Evolutionary conservation across 257 asterid genomes (phyloP).

Genomic region (Capsicum chinense): DNA sequence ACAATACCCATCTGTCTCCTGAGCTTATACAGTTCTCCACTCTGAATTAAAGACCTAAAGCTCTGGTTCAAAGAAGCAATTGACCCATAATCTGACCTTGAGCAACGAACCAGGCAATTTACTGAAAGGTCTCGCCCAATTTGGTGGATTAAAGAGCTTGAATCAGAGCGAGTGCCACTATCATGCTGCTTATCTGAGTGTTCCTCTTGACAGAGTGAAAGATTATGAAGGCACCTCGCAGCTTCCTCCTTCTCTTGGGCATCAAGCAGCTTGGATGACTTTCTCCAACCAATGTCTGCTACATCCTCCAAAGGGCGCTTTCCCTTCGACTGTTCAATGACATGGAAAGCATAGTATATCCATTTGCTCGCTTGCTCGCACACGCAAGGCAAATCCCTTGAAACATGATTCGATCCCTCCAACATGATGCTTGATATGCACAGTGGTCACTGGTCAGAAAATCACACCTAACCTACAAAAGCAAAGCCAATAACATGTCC

Average conservation of each 20-base stretch:
- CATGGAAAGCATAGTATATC: constrained; percentile 47
- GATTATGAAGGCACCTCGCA: constrained; percentile 46
- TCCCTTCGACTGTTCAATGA: constrained; percentile 45
- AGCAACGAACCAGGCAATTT: constrained; percentile 39
- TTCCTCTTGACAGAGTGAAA: constrained; percentile 32
- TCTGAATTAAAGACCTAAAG: constrained; percentile 46
- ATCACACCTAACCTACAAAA: constrained; percentile 10
- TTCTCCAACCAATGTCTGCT: constrained; percentile 41
- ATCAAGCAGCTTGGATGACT: constrained; percentile 43
- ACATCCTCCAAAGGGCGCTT: constrained; percentile 57
- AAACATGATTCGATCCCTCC: constrained; percentile 62
- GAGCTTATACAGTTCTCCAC: constrained; percentile 43
- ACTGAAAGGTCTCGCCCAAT: constrained; percentile 48
- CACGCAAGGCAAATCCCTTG: constrained; percentile 53
- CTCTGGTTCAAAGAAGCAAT: constrained; percentile 41
- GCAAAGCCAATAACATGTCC: not conserved
- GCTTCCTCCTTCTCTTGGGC: constrained; percentile 26
- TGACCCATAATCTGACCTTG: constrained; percentile 43
- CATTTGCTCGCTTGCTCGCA: constrained; percentile 54
- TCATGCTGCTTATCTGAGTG: constrained; percentile 29
- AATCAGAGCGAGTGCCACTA: constrained; percentile 31
- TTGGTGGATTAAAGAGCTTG: constrained; percentile 40
- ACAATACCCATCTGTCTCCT: constrained; percentile 41
- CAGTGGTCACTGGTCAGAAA: not conserved
- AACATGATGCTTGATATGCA: constrained; percentile 47